Conservation (phyloP, 2,329 filamentous ascomycete species). For the Hirsutella rhossiliensis region DNA sequence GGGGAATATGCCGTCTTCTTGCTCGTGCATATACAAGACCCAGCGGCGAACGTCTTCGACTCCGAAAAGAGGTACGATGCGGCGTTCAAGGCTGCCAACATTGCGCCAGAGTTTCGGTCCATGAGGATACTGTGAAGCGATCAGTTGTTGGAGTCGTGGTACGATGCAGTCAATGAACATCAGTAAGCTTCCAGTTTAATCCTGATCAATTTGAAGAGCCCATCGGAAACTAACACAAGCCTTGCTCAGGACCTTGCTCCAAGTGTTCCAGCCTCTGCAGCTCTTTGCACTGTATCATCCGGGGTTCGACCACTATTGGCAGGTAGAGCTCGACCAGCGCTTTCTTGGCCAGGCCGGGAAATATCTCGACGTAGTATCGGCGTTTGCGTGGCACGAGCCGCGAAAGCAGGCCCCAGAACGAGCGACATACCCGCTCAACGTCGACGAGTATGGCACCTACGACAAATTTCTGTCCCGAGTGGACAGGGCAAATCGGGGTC, state of each 20-base stretch:
- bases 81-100: constrained; percentile 34
- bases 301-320: constrained; percentile 22
- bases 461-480: constrained; percentile 21
- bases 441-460: constrained; percentile 36
- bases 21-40: constrained; percentile 49
- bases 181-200: constrained; percentile 7
- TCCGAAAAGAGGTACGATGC: constrained; percentile 36
- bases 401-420: constrained; percentile 48
- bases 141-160: constrained; percentile 52
- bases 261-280: constrained; percentile 21
- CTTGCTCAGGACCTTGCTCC: constrained; percentile 15
- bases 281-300: constrained; percentile 20
- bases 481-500: constrained; percentile 11
- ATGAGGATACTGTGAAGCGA: constrained; percentile 63
- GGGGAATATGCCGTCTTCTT: constrained; percentile 53
- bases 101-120: constrained; percentile 53
- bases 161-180: constrained; percentile 46
- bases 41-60: constrained; percentile 41
- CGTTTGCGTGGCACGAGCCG: constrained; percentile 38
- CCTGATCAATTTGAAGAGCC: background rate
- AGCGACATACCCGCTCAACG: constrained; percentile 42
- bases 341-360: constrained; percentile 18
- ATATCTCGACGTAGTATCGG: constrained; percentile 14
- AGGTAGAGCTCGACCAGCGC: constrained; percentile 33
- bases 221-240: background rate